Base-by-base conservation (phyloP, 2,329 filamentous ascomycete species). In the Bipolaris cookei region DNA sequence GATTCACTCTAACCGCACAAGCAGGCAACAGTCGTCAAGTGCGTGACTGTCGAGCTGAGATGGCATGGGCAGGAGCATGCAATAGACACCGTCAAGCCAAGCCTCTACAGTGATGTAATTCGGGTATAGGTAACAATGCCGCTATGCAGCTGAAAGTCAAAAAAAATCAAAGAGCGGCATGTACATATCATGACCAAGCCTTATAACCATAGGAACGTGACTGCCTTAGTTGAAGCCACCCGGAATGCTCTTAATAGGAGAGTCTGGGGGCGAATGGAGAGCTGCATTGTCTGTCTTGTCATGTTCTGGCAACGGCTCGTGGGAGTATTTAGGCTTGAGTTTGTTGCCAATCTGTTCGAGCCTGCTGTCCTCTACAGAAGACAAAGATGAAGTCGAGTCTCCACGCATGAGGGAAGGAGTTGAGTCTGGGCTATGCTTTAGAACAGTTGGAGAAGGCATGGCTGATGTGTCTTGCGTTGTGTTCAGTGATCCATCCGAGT, bases 251-350 rank as follows among this genome's bases (percentile, higher is more conserved):
- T 73, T 73, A 18, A 66, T 56, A 1, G 71, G 71, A 18, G 76
- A 77, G 20, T 70, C 69, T 7, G 76, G 76, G 34, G 75, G 70
- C 2, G 80, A 79, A 51, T 79, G 75, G 51, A 81, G 79, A 23
- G 77, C 75, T 2, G 81, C 71, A 4, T 73, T 72, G 14, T 72
- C 64, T 20, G 67, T 55, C 53, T 58, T 58, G 18, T 61, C 45
- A 4, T 58, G 51, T 14, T 65, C 64, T 14, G 63, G 54, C 39
- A 69, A 57, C 5, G 59, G 23, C 34, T 64, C 60, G 7, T 62
- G 55, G 4, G 54, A 56, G 21, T 65, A 54, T 59, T 73, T 71
- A 7, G 69, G 70, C 51, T 69, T 66, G 20, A 73, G 59, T 23
- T 57, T 60, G 21, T 68, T 61, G 43, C 62, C 65, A 14, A 74